phyloP scores from a whole-genome alignment of 164 flowering plant species.

The Piper longum region DNA sequence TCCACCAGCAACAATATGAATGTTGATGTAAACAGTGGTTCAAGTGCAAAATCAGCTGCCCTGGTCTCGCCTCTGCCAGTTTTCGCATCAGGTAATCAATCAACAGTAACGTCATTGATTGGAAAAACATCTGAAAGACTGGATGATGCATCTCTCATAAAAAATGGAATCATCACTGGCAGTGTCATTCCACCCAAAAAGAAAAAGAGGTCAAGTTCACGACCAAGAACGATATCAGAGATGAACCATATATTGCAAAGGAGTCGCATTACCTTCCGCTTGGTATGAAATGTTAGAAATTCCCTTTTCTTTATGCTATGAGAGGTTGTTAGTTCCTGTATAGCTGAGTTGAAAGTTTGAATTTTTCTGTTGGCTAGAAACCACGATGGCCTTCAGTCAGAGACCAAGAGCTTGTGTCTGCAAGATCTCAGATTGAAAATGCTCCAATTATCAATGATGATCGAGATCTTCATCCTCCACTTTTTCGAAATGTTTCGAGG shows the following conservation, averaged over 20 bases:
- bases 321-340: neutral
- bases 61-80: conserved; percentile 2
- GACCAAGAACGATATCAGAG: conserved; percentile 5
- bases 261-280: neutral
- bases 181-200: conserved; percentile 3
- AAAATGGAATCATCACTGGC: conserved; percentile 1
- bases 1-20: neutral
- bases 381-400: conserved; percentile 6
- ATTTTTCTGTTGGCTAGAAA: conserved; percentile 6
- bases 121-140: conserved; percentile 1
- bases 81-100: neutral
- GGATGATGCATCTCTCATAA: conserved; percentile 1
- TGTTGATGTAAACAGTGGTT: neutral
- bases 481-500: conserved; percentile 10
- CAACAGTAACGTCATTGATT: neutral
- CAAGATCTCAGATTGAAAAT: conserved; percentile 9
- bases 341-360: neutral
- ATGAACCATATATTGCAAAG: conserved; percentile 1
- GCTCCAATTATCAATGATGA: conserved; percentile 8
- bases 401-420: conserved; percentile 9
- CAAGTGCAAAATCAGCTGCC: conserved; percentile 2
- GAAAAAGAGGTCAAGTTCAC: conserved; percentile 2
- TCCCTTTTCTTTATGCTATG: neutral
- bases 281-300: conserved; percentile 1
- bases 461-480: conserved; percentile 6